Base-by-base conservation (phyloP, 1,284 basidiomycete species). In the Cutaneotrichosporon cavernicola region DNA sequence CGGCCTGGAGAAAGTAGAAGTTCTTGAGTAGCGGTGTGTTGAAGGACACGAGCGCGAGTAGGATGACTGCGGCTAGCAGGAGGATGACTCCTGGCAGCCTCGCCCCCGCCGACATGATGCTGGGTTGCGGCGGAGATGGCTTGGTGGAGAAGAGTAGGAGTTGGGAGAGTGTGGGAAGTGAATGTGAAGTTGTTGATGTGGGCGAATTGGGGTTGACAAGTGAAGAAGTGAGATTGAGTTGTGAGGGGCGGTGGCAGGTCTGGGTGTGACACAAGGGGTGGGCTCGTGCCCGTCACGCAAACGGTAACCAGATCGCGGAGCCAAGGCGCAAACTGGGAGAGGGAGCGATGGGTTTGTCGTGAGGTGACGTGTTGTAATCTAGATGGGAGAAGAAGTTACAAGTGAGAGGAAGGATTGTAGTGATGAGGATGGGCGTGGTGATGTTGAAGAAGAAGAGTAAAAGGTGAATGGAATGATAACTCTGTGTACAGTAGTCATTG, bases 31-130 rank as follows among this genome's bases (percentile, higher is more conserved):
- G 85, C 0, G 92, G 92, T 8, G 92, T 90, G 67, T 88, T 90
- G 82, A 95, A 94, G 22, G 89, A 88, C 46, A 92, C 92, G 53
- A 93, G 77, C 9, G 88, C 89, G 56, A 96, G 86, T 50, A 93
- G 82, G 66, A 85, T 80, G 2, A 90, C 88, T 0, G 91, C 90
- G 40, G 84, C 78, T 62, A 91, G 84, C 22, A 90, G 92, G 68
- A 91, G 83, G 58, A 94, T 58, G 73, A 92, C 90, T 56, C 92
- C 92, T 21, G 92, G 91, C 1, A 91, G 92, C 16, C 90, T 91
- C 65, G 89, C 89, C 46, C 88, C 71, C 21, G 73, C 72, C 78
- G 79, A 80, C 63, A 63, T 72, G 61, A 21, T 43, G 56, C 22
- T 32, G 55, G 16, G 30, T 47, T 40, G 57, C 31, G 38, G 57